Evolutionary conservation across 2,329 filamentous ascomycete genomes (phyloP), one percentile per base, ranked within the genome.

Genomic region (Verticillium dahliae): DNA sequence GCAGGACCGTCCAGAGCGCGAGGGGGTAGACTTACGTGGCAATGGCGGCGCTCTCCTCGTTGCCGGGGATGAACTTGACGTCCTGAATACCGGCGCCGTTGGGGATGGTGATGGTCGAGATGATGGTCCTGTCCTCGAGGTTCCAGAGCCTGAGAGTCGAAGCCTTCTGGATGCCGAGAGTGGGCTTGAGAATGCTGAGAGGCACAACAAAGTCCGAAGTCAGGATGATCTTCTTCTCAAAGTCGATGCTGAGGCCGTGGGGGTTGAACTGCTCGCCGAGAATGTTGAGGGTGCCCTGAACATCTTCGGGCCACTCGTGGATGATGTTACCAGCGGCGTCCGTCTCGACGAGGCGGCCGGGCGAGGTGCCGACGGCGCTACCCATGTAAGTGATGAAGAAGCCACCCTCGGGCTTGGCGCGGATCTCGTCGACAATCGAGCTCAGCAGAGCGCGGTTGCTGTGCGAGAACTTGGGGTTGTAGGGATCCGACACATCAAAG

Each of bases 361-460:
- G 84, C 0, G 80, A 79, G 9, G 82, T 86, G 15, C 85, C 84
- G 0, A 81, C 75, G 6, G 84, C 84, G 62, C 78, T 84, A 15
- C 83, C 83, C 84, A 86, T 85, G 71, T 85, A 86, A 3, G 84
- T 86, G 66, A 86, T 83, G 69, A 83, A 84, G 73, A 85, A 86
- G 0, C 83, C 82, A 50, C 41, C 85, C 31, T 85, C 85, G 11
- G 85, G 85, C 72, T 87, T 87, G 56, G 85, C 84, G 15, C 83
- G 81, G 67, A 88, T 83, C 74, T 87, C 85, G 69, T 87, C 85
- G 0, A 80, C 79, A 65, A 87, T 86, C 45, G 85, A 86, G 6
- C 79, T 77, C 38, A 87, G 77, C 9, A 86, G 61, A n/a, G 75
- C 84, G 10, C 84, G 78, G 73, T 87, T 85, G 70, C 81, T 85